These are phyloP conservation scores for Penicillium sp. DNA, from an alignment of 2,329 filamentous ascomycete species.

Conservation along the genomic window DNA sequence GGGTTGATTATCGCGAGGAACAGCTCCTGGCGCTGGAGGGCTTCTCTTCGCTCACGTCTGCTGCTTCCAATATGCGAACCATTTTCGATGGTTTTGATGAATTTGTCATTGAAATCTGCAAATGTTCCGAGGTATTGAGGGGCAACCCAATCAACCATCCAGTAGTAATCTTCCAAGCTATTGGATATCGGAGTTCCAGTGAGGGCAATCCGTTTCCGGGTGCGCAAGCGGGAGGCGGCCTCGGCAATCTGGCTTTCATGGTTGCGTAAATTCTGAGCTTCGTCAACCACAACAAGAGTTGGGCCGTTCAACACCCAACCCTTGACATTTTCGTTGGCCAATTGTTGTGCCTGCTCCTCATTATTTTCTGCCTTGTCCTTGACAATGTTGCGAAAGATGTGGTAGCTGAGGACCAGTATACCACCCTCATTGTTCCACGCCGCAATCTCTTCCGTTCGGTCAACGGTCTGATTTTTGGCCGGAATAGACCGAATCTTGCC, in stretches of 20 bases:
- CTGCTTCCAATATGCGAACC: conserved; percentile 69
- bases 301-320: conserved; percentile 59
- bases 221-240: conserved; percentile 60
- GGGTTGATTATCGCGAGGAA: conserved; percentile 71
- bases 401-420: conserved; percentile 73
- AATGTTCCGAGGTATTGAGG: conserved; percentile 71
- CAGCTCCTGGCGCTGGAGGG: conserved; percentile 65
- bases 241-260: conserved; percentile 51
- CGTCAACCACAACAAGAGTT: conserved; percentile 76
- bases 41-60: conserved; percentile 53
- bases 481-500: conserved; percentile 38
- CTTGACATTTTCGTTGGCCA: conserved; percentile 28
- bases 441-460: no score
- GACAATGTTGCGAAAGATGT: conserved; percentile 54
- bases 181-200: conserved; percentile 87
- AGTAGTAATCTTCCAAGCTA: conserved; percentile 76
- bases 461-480: no score
- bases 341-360: conserved; percentile 37
- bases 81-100: conserved; percentile 67
- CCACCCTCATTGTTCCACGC: conserved; percentile 53
- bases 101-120: conserved; percentile 68
- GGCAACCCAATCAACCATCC: conserved; percentile 86
- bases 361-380: background rate
- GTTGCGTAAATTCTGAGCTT: conserved; percentile 80
- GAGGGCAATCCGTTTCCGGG: conserved; percentile 72